Evolutionary conservation across 768 basidiomycete genomes (phyloP), one percentile per base, ranked within the genome.

Genomic region (Trametes coccinea): DNA sequence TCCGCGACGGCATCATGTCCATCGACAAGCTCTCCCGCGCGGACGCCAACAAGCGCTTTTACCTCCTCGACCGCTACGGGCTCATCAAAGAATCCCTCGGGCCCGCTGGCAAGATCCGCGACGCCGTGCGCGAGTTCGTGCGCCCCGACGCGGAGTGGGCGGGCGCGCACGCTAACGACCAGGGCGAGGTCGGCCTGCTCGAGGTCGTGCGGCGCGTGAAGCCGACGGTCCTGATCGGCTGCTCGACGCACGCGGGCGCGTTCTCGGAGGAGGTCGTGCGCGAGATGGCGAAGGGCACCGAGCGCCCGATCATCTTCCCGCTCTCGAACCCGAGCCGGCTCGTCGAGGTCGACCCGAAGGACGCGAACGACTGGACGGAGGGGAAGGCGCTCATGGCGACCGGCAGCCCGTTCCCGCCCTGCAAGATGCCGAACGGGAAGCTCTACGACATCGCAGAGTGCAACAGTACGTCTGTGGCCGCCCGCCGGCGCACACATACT

Each of bases 201-300:
- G 87, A 92, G 31, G 87, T 90, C 2, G 83, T 94, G 60, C 83
- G 83, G 73, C 78, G 79, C 62, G 82, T 90, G 10, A 84, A 84
- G 67, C 92, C 93, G 27, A 96, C 93, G 1, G 83, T 93, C 10
- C 72, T 96, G 48, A 90, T 96, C 64, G 93, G 93, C 33, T 90
- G 88, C 60, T 93, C 90, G 59, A 94, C 93, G 2, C 79, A 84
- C 51, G 79, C 83, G 17, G 88, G 90, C 4, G 89, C 87, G 33
- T 96, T 96, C 74, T 87, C 82, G 4, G 83, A 91, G 74, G 85
- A 89, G 59, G 77, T 92, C 43, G 76, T 92, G 37, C 77, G 78
- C 69, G 80, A 82, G 30, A 88, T 95, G 91, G 79, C 82, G 31
- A 83, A 82, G 63, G 78, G 82, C 52, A 82, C 82, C 44, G 88